Evolutionary conservation across 2,329 filamentous ascomycete genomes (phyloP), one percentile per base, ranked within the genome.

Genomic region (Fusarium sacchari): DNA sequence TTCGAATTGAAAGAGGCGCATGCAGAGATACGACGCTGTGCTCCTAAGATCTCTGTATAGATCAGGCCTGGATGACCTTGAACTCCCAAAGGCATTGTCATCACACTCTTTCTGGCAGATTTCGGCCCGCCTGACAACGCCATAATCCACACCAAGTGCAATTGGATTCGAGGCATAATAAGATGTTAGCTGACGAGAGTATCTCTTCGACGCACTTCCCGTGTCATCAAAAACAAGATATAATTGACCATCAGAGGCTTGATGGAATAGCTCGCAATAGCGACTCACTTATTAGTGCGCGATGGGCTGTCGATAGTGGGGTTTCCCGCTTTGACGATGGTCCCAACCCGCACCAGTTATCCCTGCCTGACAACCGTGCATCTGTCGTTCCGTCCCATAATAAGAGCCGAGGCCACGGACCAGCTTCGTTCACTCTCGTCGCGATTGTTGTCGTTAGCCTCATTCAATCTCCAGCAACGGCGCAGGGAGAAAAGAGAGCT

Each of bases 361-460:
- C 76, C 76, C 50, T 71, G 76, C 68, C 67, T 44, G 57, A 46
- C 47, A 61, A 63, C 76, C 72, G 69, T 78, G 76, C 75, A 69
- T 69, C 58, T 59, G 62, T 78, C 67, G 69, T 60, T 76, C 67
- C 69, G 69, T 76, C 69, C 73, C 76, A 73, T 77, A 62, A 59
- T 76, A 68, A 68, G 60, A 76, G 64, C 73, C 64, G 74, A 77
- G 66, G 56, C 69, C 76, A 78, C 75, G 74, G 77, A 78, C 75
- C 76, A 78, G 75, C 75, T 77, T 71, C 76, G 75, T 77, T 78
- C 75, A 63, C 43, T 55, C 62, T 44, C 34, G 53, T 61, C 60
- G 26, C 44, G 26, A 37, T 43, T 49, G 32, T 60, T 67, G 34
- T 30, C 39, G n/a, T 59, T 52, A 56, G 39, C 61, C 60, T 67